These are phyloP conservation scores for Cicer judaicum DNA, from an alignment of 306 rosid species.

Conservation along the genomic window DNA sequence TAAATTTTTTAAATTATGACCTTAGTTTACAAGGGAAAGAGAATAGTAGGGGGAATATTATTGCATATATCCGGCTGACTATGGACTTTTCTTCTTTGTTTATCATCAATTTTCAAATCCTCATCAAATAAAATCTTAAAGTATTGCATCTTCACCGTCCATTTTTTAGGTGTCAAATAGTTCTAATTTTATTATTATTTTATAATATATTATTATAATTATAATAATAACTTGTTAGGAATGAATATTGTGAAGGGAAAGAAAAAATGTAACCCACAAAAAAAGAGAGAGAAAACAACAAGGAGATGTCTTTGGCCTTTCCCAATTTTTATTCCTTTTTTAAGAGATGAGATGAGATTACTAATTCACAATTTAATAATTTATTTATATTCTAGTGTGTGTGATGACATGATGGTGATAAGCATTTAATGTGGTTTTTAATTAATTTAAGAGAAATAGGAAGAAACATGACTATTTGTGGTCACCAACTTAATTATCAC, in stretches of 20 bases:
- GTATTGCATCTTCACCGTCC: conserved; percentile 46
- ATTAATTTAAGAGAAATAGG: not conserved
- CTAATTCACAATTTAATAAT: conserved; percentile 29
- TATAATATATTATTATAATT: not conserved
- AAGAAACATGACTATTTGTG: conserved; percentile 41
- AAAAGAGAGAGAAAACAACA: conserved; percentile 49
- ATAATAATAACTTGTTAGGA: conserved; percentile 4
- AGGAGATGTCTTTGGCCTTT: conserved; percentile 53
- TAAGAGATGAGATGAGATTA: conserved; percentile 6
- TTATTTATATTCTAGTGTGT: conserved; percentile 43
- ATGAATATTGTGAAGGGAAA: conserved; percentile 12
- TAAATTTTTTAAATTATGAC: not conserved
- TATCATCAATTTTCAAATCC: conserved; percentile 48
- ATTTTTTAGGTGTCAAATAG: conserved; percentile 15
- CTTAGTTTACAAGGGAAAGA: conserved; percentile 41
- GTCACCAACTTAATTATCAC: conserved; percentile 46
- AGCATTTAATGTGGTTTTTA: conserved; percentile 50
- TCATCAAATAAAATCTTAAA: conserved; percentile 48
- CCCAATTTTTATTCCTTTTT: conserved; percentile 34
- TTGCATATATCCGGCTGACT: conserved; percentile 67
- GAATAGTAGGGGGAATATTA: conserved; percentile 58
- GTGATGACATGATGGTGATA: conserved; percentile 69
- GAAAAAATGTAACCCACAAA: conserved; percentile 53
- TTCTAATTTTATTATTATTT: not conserved
- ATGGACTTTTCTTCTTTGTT: conserved; percentile 56